Evolutionary conservation across 225 moss, liverwort and hornwort species (phyloP).

Genomic region (Climacium dendroides): DNA sequence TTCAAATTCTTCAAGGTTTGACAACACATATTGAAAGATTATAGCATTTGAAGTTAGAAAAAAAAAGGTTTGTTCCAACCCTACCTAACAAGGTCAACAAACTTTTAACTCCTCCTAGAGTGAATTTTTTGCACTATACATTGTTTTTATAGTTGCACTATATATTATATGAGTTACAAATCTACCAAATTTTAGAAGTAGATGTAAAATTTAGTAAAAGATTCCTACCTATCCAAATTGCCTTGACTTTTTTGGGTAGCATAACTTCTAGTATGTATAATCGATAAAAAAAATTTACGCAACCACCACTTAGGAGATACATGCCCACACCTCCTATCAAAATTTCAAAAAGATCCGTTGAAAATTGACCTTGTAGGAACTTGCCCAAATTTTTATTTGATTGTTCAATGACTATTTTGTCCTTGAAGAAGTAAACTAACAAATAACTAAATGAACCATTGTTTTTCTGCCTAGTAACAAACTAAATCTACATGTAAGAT

Average conservation of each 20-base stretch:
- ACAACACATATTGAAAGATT: too few relatives aligned
- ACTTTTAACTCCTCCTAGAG: not conserved
- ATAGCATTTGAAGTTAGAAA: not conserved
- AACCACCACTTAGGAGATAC: accelerated
- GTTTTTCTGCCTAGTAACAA: not conserved
- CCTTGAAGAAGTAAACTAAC: not conserved
- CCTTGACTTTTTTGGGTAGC: accelerated
- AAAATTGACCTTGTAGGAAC: not conserved
- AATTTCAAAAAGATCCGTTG: not conserved
- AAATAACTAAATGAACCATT: not conserved
- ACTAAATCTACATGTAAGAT: not conserved
- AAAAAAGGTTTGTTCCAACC: too few relatives aligned
- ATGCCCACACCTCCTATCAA: not conserved
- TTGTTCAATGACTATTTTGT: accelerated
- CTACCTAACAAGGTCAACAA: too few relatives aligned
- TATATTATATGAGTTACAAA: not conserved
- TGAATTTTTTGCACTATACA: not conserved
- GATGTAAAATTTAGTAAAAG: not conserved
- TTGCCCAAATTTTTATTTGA: not conserved
- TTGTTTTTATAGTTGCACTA: not conserved
- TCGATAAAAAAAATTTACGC: not conserved
- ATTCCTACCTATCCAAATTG: accelerated
- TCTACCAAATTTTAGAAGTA: not conserved
- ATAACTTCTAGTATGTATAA: not conserved
- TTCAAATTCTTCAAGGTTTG: too few relatives aligned